Percentiles rank a stretch among this genome's conserved stretches.
Evolutionary conservation across 2,329 filamentous ascomycete species (phyloP).

Genomic region (Colletotrichum acutatum): DNA sequence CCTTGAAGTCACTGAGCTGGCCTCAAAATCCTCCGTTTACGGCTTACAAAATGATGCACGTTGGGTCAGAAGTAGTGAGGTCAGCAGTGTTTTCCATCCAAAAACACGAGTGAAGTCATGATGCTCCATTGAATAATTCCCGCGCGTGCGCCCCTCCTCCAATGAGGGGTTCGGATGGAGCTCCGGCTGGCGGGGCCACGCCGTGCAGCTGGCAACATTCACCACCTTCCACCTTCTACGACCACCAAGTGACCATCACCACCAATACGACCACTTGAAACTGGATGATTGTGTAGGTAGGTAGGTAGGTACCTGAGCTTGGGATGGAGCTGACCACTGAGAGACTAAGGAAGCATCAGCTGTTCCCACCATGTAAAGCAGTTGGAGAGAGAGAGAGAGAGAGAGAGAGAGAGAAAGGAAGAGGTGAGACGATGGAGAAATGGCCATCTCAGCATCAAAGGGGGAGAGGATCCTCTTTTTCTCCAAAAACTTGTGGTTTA

Average conservation of each 20-base stretch:
- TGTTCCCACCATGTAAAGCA: background rate
- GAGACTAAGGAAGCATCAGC: background rate
- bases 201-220: background rate
- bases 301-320: background rate
- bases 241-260: too few relatives aligned
- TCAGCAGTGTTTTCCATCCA: background rate
- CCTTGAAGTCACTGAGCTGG: background rate
- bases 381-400: background rate
- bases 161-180: conserved; percentile 25
- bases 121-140: conserved; percentile 26
- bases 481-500: background rate
- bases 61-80: background rate
- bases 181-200: conserved; percentile 1
- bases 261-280: background rate
- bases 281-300: background rate
- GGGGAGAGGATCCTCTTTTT: conserved; percentile 19
- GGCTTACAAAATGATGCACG: background rate
- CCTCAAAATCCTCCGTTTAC: background rate
- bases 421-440: background rate
- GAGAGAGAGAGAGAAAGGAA: background rate
- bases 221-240: background rate
- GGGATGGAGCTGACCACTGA: background rate
- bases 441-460: background rate
- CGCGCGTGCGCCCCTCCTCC: conserved; percentile 5
- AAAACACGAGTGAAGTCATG: conserved; percentile 20